These are phyloP conservation scores for Hordeum pubiflorum DNA, from an alignment of 202 grass and related monocot genomes.

Conservation along the genomic window DNA sequence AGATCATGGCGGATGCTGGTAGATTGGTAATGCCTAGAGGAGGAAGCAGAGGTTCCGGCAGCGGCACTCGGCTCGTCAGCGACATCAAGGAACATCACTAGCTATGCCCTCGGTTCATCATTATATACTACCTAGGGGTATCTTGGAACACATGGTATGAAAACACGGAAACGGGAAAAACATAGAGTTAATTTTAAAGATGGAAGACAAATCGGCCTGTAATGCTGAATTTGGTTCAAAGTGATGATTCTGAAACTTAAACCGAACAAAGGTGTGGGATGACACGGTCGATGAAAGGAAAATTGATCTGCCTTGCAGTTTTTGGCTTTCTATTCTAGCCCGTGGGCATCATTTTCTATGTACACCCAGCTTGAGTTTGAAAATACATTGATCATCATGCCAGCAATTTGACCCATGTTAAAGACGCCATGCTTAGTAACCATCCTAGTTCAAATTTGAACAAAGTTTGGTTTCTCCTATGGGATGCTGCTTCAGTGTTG, in stretches of 20 bases:
- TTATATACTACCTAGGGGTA: background rate
- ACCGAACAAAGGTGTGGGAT: background rate
- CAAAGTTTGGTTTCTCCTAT: background rate
- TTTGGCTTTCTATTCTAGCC: background rate
- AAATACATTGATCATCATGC: background rate
- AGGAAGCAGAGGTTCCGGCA: background rate
- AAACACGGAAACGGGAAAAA: background rate
- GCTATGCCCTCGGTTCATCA: background rate
- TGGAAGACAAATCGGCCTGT: background rate
- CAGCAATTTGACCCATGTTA: background rate
- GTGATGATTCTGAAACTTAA: background rate
- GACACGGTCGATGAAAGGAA: background rate
- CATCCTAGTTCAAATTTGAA: background rate
- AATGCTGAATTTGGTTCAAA: background rate
- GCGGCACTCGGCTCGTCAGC: background rate
- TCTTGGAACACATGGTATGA: background rate
- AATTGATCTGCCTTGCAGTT: background rate
- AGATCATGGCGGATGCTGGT: background rate
- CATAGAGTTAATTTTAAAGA: background rate
- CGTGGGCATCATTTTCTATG: background rate
- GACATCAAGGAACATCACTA: background rate
- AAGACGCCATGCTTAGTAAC: background rate
- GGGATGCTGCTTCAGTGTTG: background rate
- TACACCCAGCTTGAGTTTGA: background rate
- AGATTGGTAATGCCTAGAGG: background rate